A percentile compares a stretch with the other conserved stretches of the same genome.
phyloP scores from a whole-genome alignment of 257 asterid species.

The Nicotiana sylvestris region DNA sequence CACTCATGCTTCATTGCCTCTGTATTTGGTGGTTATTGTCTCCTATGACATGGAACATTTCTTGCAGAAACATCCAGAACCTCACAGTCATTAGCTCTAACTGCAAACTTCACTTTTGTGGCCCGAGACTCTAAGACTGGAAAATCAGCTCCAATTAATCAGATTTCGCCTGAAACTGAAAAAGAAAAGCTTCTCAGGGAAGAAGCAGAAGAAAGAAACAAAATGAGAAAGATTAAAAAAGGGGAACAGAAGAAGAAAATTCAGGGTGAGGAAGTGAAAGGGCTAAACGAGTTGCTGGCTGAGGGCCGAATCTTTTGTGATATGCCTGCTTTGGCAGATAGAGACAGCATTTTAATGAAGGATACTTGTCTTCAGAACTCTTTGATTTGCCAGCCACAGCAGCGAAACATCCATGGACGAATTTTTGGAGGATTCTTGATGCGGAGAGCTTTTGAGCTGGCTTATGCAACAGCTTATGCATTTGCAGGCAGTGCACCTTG shows the following conservation, averaged over 20 bases:
- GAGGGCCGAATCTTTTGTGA: slow-evolving; percentile 82
- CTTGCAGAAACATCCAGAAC: slow-evolving; percentile 42
- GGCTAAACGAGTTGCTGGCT: slow-evolving; percentile 51
- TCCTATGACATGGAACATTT: slow-evolving; percentile 6
- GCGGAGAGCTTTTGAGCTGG: slow-evolving; percentile 88
- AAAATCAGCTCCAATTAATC: slow-evolving; percentile 76
- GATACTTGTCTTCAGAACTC: slow-evolving; percentile 88
- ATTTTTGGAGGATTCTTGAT: slow-evolving; percentile 91
- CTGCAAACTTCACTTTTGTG: slow-evolving; percentile 92
- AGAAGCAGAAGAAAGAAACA: slow-evolving; percentile 85
- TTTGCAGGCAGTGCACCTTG: slow-evolving; percentile 82
- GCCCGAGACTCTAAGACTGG: slow-evolving; percentile 86
- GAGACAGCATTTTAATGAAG: slow-evolving; percentile 75
- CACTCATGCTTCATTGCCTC: background rate
- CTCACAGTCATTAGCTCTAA: slow-evolving; percentile 56
- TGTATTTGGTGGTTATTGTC: background rate
- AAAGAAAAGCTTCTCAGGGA: slow-evolving; percentile 61
- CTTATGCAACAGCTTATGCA: slow-evolving; percentile 75
- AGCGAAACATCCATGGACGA: slow-evolving; percentile 86
- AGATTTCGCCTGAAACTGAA: slow-evolving; percentile 66
- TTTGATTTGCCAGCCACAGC: slow-evolving; percentile 91
- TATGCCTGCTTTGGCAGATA: slow-evolving; percentile 91
- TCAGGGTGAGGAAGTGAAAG: slow-evolving; percentile 41
- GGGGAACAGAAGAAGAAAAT: slow-evolving; percentile 50
- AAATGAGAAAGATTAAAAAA: slow-evolving; percentile 52